A percentile compares a stretch with the other conserved stretches of the same genome.
phyloP scores from a whole-genome alignment of 352 stramenopile species.

The Phytophthora sp. region DNA sequence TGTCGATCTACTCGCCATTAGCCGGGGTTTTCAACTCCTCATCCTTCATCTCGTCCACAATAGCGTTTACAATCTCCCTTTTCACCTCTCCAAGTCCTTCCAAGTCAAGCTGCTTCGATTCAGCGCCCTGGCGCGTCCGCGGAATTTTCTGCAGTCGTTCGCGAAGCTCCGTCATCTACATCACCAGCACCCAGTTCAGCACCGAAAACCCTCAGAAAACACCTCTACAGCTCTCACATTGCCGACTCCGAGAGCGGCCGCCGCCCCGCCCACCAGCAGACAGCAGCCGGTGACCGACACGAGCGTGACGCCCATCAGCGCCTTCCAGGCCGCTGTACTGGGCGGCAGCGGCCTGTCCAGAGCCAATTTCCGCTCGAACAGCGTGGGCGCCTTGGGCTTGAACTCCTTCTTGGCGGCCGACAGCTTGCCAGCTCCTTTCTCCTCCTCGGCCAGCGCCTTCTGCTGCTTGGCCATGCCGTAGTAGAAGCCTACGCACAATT shows the following conservation, averaged over 20 bases:
- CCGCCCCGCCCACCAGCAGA: slow-evolving; percentile 40
- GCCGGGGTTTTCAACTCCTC: slow-evolving; percentile 1
- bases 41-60: slow-evolving; percentile 20
- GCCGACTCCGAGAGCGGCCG: slow-evolving; percentile 38
- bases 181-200: no score
- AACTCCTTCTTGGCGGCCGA: slow-evolving; percentile 23
- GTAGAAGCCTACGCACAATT: slow-evolving; percentile 60
- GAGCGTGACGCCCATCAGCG: slow-evolving; percentile 55
- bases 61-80: slow-evolving; percentile 16
- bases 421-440: slow-evolving; percentile 23
- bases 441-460: slow-evolving; percentile 42
- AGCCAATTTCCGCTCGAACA: slow-evolving; percentile 48
- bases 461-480: slow-evolving; percentile 58
- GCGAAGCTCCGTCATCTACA: slow-evolving; percentile 43
- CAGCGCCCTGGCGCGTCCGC: slow-evolving; percentile 13
- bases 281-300: slow-evolving; percentile 48
- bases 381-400: slow-evolving; percentile 30
- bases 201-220: slow-evolving; percentile 14
- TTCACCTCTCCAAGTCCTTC: slow-evolving; percentile 32
- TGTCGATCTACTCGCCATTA: slow-evolving; percentile 9
- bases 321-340: slow-evolving; percentile 44
- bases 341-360: slow-evolving; percentile 46
- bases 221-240: slow-evolving; percentile 38
- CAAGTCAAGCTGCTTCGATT: slow-evolving; percentile 24
- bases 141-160: slow-evolving; percentile 44